A percentile compares a stretch with the other conserved stretches of the same genome.
phyloP scores from a whole-genome alignment of 2,329 filamentous ascomycete species.

The Aspergillus vadensis region DNA sequence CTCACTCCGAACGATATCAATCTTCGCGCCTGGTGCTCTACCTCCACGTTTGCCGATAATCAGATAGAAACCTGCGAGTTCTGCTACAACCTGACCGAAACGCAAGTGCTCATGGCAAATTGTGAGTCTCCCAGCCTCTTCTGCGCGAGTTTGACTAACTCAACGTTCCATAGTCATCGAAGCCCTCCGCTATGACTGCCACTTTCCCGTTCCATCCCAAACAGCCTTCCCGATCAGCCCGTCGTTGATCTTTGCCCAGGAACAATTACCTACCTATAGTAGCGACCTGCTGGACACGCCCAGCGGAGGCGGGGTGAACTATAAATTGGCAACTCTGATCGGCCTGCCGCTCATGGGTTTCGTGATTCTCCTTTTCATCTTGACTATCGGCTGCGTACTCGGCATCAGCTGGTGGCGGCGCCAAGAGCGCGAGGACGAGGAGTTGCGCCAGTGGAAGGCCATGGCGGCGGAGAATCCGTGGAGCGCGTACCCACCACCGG shows the following conservation, averaged over 20 bases:
- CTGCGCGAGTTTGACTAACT: slow-evolving; percentile 5
- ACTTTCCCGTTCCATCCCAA: slow-evolving; percentile 40
- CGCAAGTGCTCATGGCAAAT: slow-evolving; percentile 46
- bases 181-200: slow-evolving; percentile 49
- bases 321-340: slow-evolving; percentile 45
- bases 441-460: slow-evolving; percentile 23
- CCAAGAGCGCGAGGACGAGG: slow-evolving; percentile 31
- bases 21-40: slow-evolving; percentile 42
- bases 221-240: slow-evolving; percentile 43
- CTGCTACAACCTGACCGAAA: slow-evolving; percentile 47
- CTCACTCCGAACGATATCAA: slow-evolving; percentile 31
- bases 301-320: slow-evolving; percentile 16
- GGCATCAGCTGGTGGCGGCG: slow-evolving; percentile 47
- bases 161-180: slow-evolving; percentile 42
- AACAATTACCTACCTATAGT: slow-evolving; percentile 39
- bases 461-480: slow-evolving; percentile 3
- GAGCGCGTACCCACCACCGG: slow-evolving; percentile 9
- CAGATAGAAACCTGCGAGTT: slow-evolving; percentile 44
- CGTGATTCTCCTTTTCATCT: slow-evolving; percentile 37
- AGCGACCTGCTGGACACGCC: slow-evolving; percentile 23
- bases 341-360: slow-evolving; percentile 48
- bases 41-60: slow-evolving; percentile 43
- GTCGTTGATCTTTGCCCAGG: slow-evolving; percentile 44
- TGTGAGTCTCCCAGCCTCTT: slow-evolving; percentile 36
- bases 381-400: slow-evolving; percentile 44